These are phyloP conservation scores for Hortaea werneckii DNA, from an alignment of 2,329 filamentous ascomycete genomes.

Conservation along the genomic window DNA sequence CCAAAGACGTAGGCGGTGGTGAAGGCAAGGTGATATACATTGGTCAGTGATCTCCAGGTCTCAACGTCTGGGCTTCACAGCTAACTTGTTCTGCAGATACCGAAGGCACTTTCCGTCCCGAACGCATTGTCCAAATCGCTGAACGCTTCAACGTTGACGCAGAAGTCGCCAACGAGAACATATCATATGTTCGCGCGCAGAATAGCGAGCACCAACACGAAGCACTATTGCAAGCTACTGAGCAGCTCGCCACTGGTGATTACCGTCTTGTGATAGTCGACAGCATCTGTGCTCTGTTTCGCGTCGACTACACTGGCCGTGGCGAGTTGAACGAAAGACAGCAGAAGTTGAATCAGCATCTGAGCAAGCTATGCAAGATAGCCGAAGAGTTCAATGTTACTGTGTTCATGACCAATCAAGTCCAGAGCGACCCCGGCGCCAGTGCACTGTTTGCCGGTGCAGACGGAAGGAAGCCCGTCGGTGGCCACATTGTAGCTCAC, in stretches of 20 bases:
- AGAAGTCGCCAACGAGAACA: slow-evolving; percentile 54
- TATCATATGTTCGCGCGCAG: slow-evolving; percentile 52
- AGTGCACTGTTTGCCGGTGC: slow-evolving; percentile 57
- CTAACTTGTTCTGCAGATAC: slow-evolving; percentile 29
- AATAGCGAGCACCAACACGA: slow-evolving; percentile 60
- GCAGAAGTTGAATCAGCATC: slow-evolving; percentile 56
- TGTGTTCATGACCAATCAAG: slow-evolving; percentile 60
- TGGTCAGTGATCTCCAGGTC: slow-evolving; percentile 27
- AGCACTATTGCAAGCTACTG: slow-evolving; percentile 50
- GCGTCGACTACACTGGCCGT: slow-evolving; percentile 56
- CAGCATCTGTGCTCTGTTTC: slow-evolving; percentile 60
- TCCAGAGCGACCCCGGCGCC: slow-evolving; percentile 60
- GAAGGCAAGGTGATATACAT: slow-evolving; percentile 62
- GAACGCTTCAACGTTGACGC: slow-evolving; percentile 54
- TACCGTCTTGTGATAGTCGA: slow-evolving; percentile 59
- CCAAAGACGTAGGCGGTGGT: slow-evolving; percentile 51
- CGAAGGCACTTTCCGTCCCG: slow-evolving; percentile 57
- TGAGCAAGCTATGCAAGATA: slow-evolving; percentile 54
- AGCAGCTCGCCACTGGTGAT: slow-evolving; percentile 52
- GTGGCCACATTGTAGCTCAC: slow-evolving; percentile 59
- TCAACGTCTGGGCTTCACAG: too few species aligned
- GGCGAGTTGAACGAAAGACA: slow-evolving; percentile 60
- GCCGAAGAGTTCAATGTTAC: slow-evolving; percentile 61
- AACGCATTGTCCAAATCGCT: slow-evolving; percentile 57
- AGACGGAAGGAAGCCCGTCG: slow-evolving; percentile 57